phyloP scores from a whole-genome alignment of 2,329 filamentous ascomycete species.

The Emergomyces orientalis region DNA sequence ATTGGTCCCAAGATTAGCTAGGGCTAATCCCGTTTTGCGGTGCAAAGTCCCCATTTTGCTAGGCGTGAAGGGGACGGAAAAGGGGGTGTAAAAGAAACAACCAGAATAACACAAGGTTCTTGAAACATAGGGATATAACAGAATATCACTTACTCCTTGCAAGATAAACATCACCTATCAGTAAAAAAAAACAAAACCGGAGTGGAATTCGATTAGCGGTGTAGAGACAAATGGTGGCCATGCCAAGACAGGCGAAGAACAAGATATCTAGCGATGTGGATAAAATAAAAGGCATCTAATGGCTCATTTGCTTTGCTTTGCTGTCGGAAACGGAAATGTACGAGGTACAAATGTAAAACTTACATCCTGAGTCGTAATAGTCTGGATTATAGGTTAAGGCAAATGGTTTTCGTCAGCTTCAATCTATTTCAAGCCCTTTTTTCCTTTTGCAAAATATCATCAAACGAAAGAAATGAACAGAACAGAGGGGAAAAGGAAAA shows the following conservation, averaged over 20 bases:
- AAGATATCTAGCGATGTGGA: neutral
- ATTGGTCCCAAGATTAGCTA: neutral
- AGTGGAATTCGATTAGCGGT: neutral
- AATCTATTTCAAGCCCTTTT: slow-evolving; percentile 1
- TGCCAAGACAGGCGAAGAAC: neutral
- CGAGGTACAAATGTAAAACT: neutral
- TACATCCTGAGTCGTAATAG: slow-evolving; percentile 17
- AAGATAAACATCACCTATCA: slow-evolving; percentile 13
- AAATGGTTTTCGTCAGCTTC: neutral
- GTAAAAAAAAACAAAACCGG: neutral
- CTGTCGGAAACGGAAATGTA: neutral
- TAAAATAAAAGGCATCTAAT: neutral
- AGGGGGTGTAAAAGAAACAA: neutral
- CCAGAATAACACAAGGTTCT: neutral
- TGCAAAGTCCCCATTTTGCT: neutral
- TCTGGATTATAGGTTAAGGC: slow-evolving; percentile 8
- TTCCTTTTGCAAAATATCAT: too few species aligned
- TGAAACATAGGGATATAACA: neutral
- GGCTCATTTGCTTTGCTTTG: neutral
- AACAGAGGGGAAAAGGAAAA: neutral
- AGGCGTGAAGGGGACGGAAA: neutral
- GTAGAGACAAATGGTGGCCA: neutral
- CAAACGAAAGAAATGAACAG: neutral
- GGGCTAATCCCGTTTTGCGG: neutral
- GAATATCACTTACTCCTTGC: slow-evolving; percentile 11